These are phyloP conservation scores for Helenozyma rhizophorensis DNA, from an alignment of 805 yeast genomes.

Conservation along the genomic window DNA sequence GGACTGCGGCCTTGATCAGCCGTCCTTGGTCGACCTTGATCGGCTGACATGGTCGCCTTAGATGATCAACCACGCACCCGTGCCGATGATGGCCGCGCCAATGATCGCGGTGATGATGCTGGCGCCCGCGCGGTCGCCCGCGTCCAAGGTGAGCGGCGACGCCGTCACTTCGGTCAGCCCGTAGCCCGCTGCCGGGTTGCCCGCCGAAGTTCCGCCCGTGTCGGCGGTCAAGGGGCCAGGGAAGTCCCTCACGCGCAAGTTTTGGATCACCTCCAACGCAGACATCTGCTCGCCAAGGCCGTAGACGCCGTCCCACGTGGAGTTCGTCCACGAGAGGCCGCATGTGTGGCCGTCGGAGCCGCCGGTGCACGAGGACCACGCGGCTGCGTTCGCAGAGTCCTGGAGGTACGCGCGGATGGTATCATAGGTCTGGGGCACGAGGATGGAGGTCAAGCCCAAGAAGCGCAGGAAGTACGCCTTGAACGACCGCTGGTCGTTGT, in stretches of 20 bases:
- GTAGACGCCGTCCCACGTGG: constrained; percentile 14
- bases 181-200: constrained; percentile 33
- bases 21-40: too few species aligned
- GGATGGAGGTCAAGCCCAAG: constrained; percentile 66
- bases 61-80: constrained; percentile 16
- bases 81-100: constrained; percentile 17
- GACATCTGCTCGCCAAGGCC: constrained; percentile 20
- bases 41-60: too few species aligned
- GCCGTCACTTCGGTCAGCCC: constrained; percentile 6
- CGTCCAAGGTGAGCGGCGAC: constrained; percentile 9
- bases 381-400: constrained; percentile 30
- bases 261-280: constrained; percentile 19
- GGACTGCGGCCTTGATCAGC: too few species aligned
- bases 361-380: constrained; percentile 16
- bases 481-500: constrained; percentile 89
- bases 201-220: constrained; percentile 34
- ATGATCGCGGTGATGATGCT: constrained; percentile 74
- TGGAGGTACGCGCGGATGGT: constrained; percentile 42
- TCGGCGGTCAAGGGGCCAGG: constrained; percentile 29
- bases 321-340: constrained; percentile 18
- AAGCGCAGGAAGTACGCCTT: constrained; percentile 78
- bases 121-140: constrained; percentile 65
- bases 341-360: constrained; percentile 19
- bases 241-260: constrained; percentile 19
- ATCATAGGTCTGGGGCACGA: constrained; percentile 58